Conservation (phyloP, 345 rosid genomes). For the Isatis tinctoria region DNA sequence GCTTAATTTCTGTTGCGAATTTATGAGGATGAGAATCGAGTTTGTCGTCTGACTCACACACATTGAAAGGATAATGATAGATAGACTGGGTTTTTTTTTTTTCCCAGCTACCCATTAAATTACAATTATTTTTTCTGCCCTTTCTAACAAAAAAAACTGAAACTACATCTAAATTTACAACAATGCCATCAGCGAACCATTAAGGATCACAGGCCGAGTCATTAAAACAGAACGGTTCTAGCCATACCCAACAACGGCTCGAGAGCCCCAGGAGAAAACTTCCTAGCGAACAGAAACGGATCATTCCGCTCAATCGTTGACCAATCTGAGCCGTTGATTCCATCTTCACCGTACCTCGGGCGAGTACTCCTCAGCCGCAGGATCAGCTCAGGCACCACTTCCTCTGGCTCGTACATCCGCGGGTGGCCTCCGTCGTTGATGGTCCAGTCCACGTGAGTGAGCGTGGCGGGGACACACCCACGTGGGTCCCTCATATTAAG, state of each 20-base stretch:
- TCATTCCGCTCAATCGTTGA: conserved; percentile 22
- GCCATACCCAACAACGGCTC: conserved; percentile 46
- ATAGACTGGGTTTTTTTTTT: conserved; percentile 26
- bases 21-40: not conserved
- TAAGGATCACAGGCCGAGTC: conserved; percentile 34
- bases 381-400: conserved; percentile 58
- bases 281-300: conserved; percentile 70
- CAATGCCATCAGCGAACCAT: not conserved
- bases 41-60: not conserved
- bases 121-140: conserved; percentile 5
- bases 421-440: conserved; percentile 60
- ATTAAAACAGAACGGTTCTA: conserved; percentile 42
- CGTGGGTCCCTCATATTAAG: conserved; percentile 54
- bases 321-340: conserved; percentile 42
- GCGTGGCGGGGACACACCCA: conserved; percentile 55
- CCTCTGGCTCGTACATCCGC: conserved; percentile 38
- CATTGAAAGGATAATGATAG: conserved; percentile 1
- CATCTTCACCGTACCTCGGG: conserved; percentile 57
- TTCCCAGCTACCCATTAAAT: conserved; percentile 36
- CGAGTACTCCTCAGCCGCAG: conserved; percentile 29
- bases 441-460: conserved; percentile 81
- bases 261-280: conserved; percentile 46
- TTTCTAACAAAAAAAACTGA: not conserved
- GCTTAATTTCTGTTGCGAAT: not conserved
- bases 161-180: conserved; percentile 36